Base-by-base conservation (phyloP, 2,329 filamentous ascomycete species). In the Grosmannia huntii region DNA sequence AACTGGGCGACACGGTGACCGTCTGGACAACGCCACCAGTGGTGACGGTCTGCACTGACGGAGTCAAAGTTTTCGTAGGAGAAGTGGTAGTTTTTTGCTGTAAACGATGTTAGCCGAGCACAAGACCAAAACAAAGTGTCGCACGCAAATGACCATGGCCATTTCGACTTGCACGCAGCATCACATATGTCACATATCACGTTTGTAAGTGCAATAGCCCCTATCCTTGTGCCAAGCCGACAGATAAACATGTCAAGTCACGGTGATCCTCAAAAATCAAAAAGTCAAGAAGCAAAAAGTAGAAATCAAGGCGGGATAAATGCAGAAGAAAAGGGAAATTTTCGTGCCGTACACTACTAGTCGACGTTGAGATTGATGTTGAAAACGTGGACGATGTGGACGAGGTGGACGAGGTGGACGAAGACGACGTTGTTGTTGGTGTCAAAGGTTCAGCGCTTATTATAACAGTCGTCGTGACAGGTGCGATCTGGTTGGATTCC, bases 11-110 rank as follows among this genome's bases (percentile, higher is more conserved):
- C 23, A 55, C 25, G 55, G 80, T 84, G 11, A 84, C 74, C 0
- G 82, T 85, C 64, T 76, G 71, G 2, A 81, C 64, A 9, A 70
- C 67, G 70, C 72, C 11, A 68, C 69, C 23, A 11, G 33, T n/a
- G 5, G 57, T 58, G 23, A 57, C 55, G 3, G 52, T 55, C n/a
- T 44, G 44, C 9, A 48, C 53, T 19, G 51, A 55, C 44, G 49
- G n/a, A 14, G 50, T 28, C 19, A 5, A 9, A 2, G 25, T 53
- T 1, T 21, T 55, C 25, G 53, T n/a, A 6, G 53, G 28, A 19
- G 53, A n/a, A 6, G 3, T 11, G 2, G 53, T 56, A 2, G 58
- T 44, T 23, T 21, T 12, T 12, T 14, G 21, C 38, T 46, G 53
- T 28, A 1, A 3, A 38, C 23, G 21, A 27, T 10, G n/a, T 55